Percentiles rank a stretch among this genome's conserved stretches.
phyloP scores from a whole-genome alignment of 2,329 filamentous ascomycete species.

The Lanzia echinophila region DNA sequence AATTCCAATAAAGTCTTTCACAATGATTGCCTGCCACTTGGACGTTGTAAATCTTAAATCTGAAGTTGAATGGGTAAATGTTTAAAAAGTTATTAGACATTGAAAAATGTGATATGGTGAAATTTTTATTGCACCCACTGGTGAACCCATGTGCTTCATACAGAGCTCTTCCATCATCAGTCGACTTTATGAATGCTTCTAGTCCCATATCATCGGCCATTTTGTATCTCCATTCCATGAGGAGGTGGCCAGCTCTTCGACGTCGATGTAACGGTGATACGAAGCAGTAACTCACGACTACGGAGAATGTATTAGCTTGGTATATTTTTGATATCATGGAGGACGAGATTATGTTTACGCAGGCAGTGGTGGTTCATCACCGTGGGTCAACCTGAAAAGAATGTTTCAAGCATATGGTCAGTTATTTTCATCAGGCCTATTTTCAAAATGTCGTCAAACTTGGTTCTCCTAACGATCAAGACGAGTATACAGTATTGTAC shows the following conservation, averaged over 20 bases:
- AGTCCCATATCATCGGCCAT: constrained; percentile 2
- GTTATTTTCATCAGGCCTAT: too few relatives aligned
- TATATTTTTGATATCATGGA: neutral
- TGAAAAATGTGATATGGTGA: too few relatives aligned
- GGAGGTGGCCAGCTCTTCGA: neutral
- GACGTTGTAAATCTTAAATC: too few relatives aligned
- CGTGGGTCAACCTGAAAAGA: neutral
- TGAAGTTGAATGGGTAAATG: too few relatives aligned
- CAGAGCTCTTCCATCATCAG: neutral
- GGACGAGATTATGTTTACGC: neutral
- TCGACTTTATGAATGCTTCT: neutral
- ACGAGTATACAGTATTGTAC: too few relatives aligned
- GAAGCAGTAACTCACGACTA: neutral
- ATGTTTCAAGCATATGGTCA: neutral
- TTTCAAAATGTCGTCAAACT: too few relatives aligned
- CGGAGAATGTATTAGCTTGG: neutral
- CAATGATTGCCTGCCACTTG: too few relatives aligned
- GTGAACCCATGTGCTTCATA: neutral
- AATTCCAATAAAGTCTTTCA: too few relatives aligned
- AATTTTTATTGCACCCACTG: too few relatives aligned
- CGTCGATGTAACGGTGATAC: neutral
- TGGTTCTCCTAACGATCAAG: too few relatives aligned
- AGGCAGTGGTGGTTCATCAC: neutral
- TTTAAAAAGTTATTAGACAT: too few relatives aligned
- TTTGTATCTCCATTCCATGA: neutral